Evolutionary conservation across 2,329 filamentous ascomycete genomes (phyloP).

Genomic region (Sclerotinia minor): DNA sequence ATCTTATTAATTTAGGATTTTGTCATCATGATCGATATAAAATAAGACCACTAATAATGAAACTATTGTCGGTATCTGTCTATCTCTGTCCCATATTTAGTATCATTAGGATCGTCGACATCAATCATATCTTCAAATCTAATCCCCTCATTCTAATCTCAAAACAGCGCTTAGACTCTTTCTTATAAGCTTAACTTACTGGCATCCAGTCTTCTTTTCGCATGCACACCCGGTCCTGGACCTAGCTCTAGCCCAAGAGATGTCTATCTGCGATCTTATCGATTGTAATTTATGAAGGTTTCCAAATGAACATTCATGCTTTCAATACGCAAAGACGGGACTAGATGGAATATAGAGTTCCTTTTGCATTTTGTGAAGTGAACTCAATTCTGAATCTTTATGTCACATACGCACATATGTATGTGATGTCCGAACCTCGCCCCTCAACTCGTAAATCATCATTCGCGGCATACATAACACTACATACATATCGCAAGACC

Average conservation of each 20-base stretch:
- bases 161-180: constrained; percentile 9
- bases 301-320: constrained; percentile 7
- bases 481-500: constrained; percentile 29
- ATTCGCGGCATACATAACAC: constrained; percentile 6
- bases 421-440: not conserved
- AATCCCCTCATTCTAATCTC: not conserved
- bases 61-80: no score
- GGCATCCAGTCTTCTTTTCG: not conserved
- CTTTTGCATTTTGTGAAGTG: no score
- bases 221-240: constrained; percentile 22
- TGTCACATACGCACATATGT: constrained; percentile 3
- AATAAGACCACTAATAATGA: no score
- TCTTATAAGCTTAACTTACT: constrained; percentile 5
- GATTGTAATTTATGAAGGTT: not conserved
- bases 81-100: no score
- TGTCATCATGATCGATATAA: not conserved
- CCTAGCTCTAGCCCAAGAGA: not conserved
- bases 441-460: not conserved
- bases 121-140: not conserved
- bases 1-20: not conserved
- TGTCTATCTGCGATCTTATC: constrained; percentile 8
- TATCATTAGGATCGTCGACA: not conserved
- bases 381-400: not conserved
- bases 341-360: not conserved
- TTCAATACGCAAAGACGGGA: not conserved